These are phyloP conservation scores for Dicorynia guianensis DNA, from an alignment of 306 rosid species.

Conservation along the genomic window DNA sequence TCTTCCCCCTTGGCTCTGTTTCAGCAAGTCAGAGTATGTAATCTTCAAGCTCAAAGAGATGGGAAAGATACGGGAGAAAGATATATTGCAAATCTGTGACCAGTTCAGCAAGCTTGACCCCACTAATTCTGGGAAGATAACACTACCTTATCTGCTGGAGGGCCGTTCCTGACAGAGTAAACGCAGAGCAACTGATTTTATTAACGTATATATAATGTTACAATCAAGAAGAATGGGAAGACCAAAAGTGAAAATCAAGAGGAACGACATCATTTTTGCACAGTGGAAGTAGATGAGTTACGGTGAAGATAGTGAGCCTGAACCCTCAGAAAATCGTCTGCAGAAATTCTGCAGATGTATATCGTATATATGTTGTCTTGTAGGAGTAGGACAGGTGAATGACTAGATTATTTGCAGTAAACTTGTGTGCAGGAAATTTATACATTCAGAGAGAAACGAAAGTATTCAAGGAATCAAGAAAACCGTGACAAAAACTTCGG, in stretches of 20 bases:
- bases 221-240: neutral
- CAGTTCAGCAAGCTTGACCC: slow-evolving; percentile 76
- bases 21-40: slow-evolving; percentile 83
- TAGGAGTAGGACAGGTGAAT: slow-evolving; percentile 5
- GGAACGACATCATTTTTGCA: neutral
- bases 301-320: neutral
- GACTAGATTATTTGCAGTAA: slow-evolving; percentile 27
- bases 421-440: slow-evolving; percentile 38
- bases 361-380: slow-evolving; percentile 1
- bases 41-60: slow-evolving; percentile 89
- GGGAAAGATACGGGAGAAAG: slow-evolving; percentile 81
- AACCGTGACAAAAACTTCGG: neutral
- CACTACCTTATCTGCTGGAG: slow-evolving; percentile 68
- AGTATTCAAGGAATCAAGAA: neutral
- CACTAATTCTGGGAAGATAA: slow-evolving; percentile 79
- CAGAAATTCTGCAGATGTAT: slow-evolving; percentile 29
- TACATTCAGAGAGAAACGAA: neutral
- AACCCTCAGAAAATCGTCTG: neutral
- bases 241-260: no score
- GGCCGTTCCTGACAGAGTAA: slow-evolving; percentile 35
- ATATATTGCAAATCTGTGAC: slow-evolving; percentile 65
- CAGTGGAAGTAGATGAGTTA: slow-evolving; percentile 9
- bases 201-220: slow-evolving; percentile 4
- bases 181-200: neutral
- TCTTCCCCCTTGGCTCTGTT: slow-evolving; percentile 18